Conservation (phyloP, 2,329 filamentous ascomycete species). For the Xylariomycetidae sp. region DNA sequence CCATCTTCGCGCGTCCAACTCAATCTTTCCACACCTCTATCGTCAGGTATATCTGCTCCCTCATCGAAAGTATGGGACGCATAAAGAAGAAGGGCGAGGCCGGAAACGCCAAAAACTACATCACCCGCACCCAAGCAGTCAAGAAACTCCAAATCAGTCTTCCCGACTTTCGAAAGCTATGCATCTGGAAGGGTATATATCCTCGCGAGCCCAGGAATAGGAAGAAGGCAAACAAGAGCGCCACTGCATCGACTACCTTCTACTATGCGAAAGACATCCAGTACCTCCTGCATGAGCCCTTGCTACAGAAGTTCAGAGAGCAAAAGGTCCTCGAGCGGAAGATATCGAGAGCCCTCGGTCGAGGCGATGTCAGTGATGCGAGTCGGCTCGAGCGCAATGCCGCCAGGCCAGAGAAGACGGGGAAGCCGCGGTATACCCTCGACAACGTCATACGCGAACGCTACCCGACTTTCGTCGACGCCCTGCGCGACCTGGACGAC, state of each 20-base stretch:
- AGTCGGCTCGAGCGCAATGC: constrained; percentile 83
- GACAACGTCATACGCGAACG: constrained; percentile 97
- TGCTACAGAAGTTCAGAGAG: constrained; percentile 91
- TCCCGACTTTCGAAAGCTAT: constrained; percentile 94
- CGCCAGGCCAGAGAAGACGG: constrained; percentile 80
- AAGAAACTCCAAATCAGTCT: constrained; percentile 97
- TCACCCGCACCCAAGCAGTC: constrained; percentile 93
- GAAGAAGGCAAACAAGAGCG: constrained; percentile 92
- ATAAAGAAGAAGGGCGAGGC: constrained; percentile 91
- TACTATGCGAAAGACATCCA: constrained; percentile 93
- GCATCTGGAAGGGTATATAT: constrained; percentile 99
- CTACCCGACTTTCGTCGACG: constrained; percentile 95
- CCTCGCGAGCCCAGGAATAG: constrained; percentile 93
- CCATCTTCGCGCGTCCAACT: too few relatives aligned
- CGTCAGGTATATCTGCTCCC: too few relatives aligned
- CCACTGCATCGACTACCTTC: constrained; percentile 88
- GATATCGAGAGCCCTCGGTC: constrained; percentile 85
- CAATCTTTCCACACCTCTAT: too few relatives aligned
- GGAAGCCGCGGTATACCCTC: constrained; percentile 83
- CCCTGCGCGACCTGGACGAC: constrained; percentile 91
- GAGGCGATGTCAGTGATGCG: constrained; percentile 86
- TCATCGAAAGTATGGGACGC: constrained; percentile 53
- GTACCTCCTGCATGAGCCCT: constrained; percentile 93
- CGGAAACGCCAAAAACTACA: constrained; percentile 96
- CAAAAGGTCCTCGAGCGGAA: constrained; percentile 98